phyloP scores from a whole-genome alignment of 75 land plant genomes.

The Picea glauca region DNA sequence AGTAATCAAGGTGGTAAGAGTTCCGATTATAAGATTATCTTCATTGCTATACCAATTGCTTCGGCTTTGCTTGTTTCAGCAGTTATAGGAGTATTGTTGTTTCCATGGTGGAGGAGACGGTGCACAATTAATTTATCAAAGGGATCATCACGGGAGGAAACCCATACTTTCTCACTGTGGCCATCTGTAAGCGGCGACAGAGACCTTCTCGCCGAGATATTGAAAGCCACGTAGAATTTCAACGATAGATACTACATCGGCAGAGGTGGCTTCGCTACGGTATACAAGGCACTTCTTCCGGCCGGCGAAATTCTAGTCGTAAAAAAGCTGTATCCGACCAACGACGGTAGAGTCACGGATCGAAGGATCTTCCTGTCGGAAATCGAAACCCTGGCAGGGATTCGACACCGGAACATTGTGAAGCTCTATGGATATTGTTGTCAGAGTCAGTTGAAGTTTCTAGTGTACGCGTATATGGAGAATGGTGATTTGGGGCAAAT shows the following conservation, averaged over 20 bases:
- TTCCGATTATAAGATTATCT: too few relatives aligned
- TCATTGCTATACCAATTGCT: too few relatives aligned
- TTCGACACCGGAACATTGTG: slow-evolving; percentile 38
- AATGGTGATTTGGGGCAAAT: too few relatives aligned
- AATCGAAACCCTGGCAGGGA: slow-evolving; percentile 10
- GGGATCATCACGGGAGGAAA: too few relatives aligned
- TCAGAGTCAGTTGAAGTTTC: neutral
- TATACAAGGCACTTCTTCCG: slow-evolving; percentile 63
- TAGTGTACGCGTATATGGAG: too few relatives aligned
- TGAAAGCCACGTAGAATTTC: slow-evolving; percentile 68
- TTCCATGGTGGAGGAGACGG: too few relatives aligned
- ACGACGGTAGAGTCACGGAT: neutral
- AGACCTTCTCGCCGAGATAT: slow-evolving; percentile 14
- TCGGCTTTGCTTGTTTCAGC: too few relatives aligned
- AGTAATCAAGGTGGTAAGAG: too few relatives aligned
- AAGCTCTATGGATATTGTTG: slow-evolving; percentile 30
- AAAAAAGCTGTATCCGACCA: slow-evolving; percentile 43
- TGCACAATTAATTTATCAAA: too few relatives aligned
- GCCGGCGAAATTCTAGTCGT: slow-evolving; percentile 70
- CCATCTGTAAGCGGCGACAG: too few relatives aligned
- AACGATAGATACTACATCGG: slow-evolving; percentile 63
- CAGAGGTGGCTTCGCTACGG: slow-evolving; percentile 71
- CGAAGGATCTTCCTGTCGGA: slow-evolving; percentile 17
- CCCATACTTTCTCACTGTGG: too few relatives aligned
- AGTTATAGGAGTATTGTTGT: too few relatives aligned